Percentiles rank a stretch among this genome's conserved stretches.
phyloP scores from a whole-genome alignment of 352 stramenopile genomes.

The Phytophthora foliorum region DNA sequence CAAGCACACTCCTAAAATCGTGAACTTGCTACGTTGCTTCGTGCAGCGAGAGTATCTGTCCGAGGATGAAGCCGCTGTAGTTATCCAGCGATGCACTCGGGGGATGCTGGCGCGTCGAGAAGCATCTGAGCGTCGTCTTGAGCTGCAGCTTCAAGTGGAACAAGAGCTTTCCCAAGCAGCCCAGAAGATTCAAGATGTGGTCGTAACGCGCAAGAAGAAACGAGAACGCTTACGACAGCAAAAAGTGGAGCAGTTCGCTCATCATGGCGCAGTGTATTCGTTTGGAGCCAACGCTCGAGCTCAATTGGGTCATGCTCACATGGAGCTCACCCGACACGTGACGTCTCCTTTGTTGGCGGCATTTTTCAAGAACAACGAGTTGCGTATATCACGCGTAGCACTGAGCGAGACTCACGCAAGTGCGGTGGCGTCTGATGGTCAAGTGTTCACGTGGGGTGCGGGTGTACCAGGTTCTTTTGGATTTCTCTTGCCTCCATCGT shows the following conservation, averaged over 20 bases:
- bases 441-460: conserved; percentile 79
- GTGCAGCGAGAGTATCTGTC: conserved; percentile 72
- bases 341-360: conserved; percentile 52
- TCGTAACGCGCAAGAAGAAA: conserved; percentile 72
- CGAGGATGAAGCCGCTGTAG: conserved; percentile 58
- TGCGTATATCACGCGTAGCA: conserved; percentile 57
- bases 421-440: conserved; percentile 69
- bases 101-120: conserved; percentile 62
- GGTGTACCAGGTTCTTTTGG: conserved; percentile 75
- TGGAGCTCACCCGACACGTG: conserved; percentile 52
- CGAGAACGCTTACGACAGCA: conserved; percentile 69
- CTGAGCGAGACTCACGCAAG: conserved; percentile 68
- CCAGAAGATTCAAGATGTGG: conserved; percentile 71
- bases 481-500: conserved; percentile 45
- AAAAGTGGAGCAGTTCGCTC: conserved; percentile 78
- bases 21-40: conserved; percentile 77
- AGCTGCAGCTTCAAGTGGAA: conserved; percentile 65
- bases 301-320: conserved; percentile 56
- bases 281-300: conserved; percentile 71
- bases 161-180: conserved; percentile 66
- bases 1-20: conserved; percentile 77
- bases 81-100: conserved; percentile 63
- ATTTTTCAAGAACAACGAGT: conserved; percentile 82
- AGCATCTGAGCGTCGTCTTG: conserved; percentile 59
- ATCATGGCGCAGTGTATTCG: conserved; percentile 76